Evolutionary conservation across 805 yeast species (phyloP).

Genomic region (Ogataea wickerhamii): DNA sequence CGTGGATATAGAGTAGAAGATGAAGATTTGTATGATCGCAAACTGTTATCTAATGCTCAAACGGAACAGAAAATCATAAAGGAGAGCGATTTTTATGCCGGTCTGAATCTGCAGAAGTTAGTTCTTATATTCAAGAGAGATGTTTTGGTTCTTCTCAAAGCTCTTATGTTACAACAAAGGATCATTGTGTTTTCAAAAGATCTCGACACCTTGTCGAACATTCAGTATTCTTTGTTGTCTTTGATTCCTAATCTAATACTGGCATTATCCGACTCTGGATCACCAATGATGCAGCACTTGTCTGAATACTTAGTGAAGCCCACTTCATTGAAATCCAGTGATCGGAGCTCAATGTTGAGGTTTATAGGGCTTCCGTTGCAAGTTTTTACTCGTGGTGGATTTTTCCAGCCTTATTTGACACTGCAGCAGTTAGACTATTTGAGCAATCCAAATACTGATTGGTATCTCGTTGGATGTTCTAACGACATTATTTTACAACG

Average conservation of each 20-base stretch:
- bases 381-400: constrained; percentile 78
- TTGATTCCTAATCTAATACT: constrained; percentile 77
- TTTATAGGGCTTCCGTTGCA: constrained; percentile 89
- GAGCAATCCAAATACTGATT: constrained; percentile 49
- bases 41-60: neutral
- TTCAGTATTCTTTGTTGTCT: constrained; percentile 80
- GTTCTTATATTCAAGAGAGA: constrained; percentile 56
- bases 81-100: constrained; percentile 66
- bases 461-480: constrained; percentile 82
- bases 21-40: constrained; percentile 29
- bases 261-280: constrained; percentile 71
- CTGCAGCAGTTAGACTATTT: constrained; percentile 84
- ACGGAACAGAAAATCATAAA: constrained; percentile 30
- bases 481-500: constrained; percentile 75
- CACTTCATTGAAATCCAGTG: constrained; percentile 68
- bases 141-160: constrained; percentile 67
- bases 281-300: constrained; percentile 59
- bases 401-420: constrained; percentile 93
- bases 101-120: constrained; percentile 66
- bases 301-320: constrained; percentile 53
- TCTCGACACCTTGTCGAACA: constrained; percentile 73
- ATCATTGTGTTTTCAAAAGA: constrained; percentile 75
- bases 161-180: constrained; percentile 68
- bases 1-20: constrained; percentile 27
- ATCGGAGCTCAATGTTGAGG: constrained; percentile 67